Evolutionary conservation across 257 asterid genomes (phyloP).

Genomic region (Ilex aquifolium): DNA sequence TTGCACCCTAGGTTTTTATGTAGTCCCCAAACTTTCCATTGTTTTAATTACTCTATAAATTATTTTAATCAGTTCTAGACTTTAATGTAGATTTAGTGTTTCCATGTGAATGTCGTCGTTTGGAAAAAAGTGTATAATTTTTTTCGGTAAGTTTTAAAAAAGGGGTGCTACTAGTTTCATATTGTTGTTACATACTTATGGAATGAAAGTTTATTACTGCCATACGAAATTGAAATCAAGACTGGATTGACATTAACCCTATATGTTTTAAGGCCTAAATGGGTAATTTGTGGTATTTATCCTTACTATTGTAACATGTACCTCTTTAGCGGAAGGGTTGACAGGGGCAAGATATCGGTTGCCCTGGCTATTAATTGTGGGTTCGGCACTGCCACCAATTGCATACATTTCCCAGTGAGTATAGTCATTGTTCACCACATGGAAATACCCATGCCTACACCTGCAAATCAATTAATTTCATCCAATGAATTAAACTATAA

Average conservation of each 20-base stretch:
- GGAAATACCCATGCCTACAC: slow-evolving; percentile 93
- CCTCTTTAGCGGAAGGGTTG: slow-evolving; percentile 84
- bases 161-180: too few relatives aligned
- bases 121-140: too few relatives aligned
- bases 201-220: background rate
- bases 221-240: background rate
- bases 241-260: background rate
- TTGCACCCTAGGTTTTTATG: too few relatives aligned
- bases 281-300: too few relatives aligned
- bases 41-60: too few relatives aligned
- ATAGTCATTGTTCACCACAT: slow-evolving; percentile 89
- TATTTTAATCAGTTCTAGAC: too few relatives aligned
- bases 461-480: slow-evolving; percentile 27
- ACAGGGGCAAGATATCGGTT: slow-evolving; percentile 79
- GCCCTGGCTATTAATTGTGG: slow-evolving; percentile 95
- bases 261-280: too few relatives aligned
- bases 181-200: background rate
- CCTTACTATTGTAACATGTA: background rate
- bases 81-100: too few relatives aligned
- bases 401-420: slow-evolving; percentile 96
- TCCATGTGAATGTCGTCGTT: too few relatives aligned
- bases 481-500: background rate
- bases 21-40: too few relatives aligned
- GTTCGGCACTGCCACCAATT: slow-evolving; percentile 92
- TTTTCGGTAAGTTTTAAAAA: background rate